Evolutionary conservation across 2,329 filamentous ascomycete species (phyloP), one percentile per base, ranked within the genome.

Genomic region (Coleophoma eucalyptorum): DNA sequence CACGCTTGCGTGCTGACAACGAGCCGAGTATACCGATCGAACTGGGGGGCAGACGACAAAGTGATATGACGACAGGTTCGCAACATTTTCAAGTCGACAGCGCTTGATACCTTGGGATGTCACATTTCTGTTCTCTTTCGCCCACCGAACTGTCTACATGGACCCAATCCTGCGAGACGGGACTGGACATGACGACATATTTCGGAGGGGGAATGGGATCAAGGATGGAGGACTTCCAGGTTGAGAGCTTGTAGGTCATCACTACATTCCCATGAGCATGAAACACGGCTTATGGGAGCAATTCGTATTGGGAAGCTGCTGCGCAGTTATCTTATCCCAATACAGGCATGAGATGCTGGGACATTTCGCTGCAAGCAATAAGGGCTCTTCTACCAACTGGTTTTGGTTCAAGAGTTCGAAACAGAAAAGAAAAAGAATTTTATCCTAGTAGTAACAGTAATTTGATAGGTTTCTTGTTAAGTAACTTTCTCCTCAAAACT

Each of bases 1-100:
- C 21, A 57, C 52, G 62, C 62, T 50, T 58, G 62, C 60, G 55
- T 59, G 59, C 54, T 62, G 57, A 59, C 53, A 49, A 59, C 51
- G 55, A 26, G 12, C 8, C 20, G 31, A 10, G 20, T 26, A 12
- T 21, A 42, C 35, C 50, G 50, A 49, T 49, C 35, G 32, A 19
- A 33, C 43, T 32, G 40, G 42, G 32, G 37, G 43, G 43, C 20
- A 18, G 43, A 42, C 47, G 49, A 55, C 53, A 42, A 55, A 44
- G 55, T 50, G 55, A 55, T 26, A 44, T 44, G 31, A 44, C 42
- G 15, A 35, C 44, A 32, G 38, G 41, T 53, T 58, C 56, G 57
- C 58, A 26, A 38, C 48, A 49, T 46, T 53, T 54, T 52, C 53
- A 43, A 43, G 52, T 55, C 53, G 42, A 54, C 11, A 31, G 26